These are phyloP conservation scores for Plantago ovata DNA, from an alignment of 257 asterid genomes.

Conservation along the genomic window DNA sequence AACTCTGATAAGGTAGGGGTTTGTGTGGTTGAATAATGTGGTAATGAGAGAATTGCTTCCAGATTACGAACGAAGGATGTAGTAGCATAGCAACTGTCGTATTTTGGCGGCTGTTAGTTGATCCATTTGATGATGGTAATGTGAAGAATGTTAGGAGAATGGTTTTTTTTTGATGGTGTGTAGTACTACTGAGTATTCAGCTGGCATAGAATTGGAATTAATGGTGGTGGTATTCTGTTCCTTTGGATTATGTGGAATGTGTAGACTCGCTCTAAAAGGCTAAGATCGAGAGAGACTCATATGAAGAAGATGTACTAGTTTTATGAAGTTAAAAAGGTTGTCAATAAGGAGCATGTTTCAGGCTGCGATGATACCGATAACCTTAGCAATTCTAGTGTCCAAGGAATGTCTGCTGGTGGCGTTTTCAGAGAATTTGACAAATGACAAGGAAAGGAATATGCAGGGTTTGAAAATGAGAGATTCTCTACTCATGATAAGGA, in stretches of 20 bases:
- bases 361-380: no score
- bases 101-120: slow-evolving; percentile 40
- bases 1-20: slow-evolving; percentile 64
- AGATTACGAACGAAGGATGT: slow-evolving; percentile 32
- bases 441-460: no score
- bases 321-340: no score
- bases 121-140: slow-evolving; percentile 21
- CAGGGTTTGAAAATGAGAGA: no score
- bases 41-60: slow-evolving; percentile 31
- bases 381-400: no score
- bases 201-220: slow-evolving; percentile 50
- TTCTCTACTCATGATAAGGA: no score
- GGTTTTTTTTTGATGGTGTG: slow-evolving; percentile 69
- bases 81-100: slow-evolving; percentile 30
- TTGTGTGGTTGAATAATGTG: slow-evolving; percentile 28
- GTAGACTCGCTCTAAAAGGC: slow-evolving; percentile 28
- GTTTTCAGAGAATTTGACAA: no score
- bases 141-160: slow-evolving; percentile 11
- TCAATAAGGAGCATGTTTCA: no score
- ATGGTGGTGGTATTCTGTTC: slow-evolving; percentile 17
- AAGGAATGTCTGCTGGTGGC: no score
- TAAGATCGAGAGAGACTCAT: no score
- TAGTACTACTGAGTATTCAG: slow-evolving; percentile 51
- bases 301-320: no score
- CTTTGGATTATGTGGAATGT: slow-evolving; percentile 46